These are phyloP conservation scores for Phyllosticta citriasiana DNA, from an alignment of 2,329 filamentous ascomycete species.

Conservation along the genomic window DNA sequence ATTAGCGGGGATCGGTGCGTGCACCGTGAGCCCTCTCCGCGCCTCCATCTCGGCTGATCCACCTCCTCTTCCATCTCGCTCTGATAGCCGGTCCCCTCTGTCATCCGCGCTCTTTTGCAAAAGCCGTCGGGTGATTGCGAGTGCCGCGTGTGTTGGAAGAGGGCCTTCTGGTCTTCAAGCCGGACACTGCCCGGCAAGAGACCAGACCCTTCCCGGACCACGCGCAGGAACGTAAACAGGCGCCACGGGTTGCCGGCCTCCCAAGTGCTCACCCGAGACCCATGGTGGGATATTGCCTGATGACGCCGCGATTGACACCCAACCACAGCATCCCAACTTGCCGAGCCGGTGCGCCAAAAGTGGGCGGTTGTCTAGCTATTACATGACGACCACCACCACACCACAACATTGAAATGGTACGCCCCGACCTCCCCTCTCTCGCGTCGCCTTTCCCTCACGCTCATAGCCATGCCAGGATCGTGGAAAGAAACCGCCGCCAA, in stretches of 20 bases:
- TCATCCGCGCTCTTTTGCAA: not conserved
- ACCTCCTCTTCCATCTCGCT: not conserved
- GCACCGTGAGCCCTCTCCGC: not conserved
- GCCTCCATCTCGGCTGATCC: not conserved
- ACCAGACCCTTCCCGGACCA: not conserved
- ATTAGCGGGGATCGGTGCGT: not conserved
- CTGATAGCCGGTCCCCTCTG: conserved; percentile 1
- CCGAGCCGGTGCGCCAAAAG: conserved; percentile 4
- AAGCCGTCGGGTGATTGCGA: not conserved
- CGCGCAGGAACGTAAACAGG: not conserved
- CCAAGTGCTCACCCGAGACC: not conserved
- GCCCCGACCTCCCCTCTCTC: not conserved
- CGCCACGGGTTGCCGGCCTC: not conserved
- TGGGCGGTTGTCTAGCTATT: not conserved
- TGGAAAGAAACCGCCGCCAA: conserved; percentile 23
- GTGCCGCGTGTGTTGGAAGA: not conserved
- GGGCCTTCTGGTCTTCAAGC: not conserved
- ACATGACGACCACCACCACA: not conserved
- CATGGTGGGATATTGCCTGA: not conserved
- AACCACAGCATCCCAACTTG: not conserved
- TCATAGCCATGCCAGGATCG: conserved; percentile 11
- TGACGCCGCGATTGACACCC: not conserved
- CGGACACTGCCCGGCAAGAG: not conserved
- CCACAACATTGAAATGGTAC: not conserved
- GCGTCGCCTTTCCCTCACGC: not conserved